Conservation (phyloP, 306 rosid genomes). For the Quillaja saponaria region DNA sequence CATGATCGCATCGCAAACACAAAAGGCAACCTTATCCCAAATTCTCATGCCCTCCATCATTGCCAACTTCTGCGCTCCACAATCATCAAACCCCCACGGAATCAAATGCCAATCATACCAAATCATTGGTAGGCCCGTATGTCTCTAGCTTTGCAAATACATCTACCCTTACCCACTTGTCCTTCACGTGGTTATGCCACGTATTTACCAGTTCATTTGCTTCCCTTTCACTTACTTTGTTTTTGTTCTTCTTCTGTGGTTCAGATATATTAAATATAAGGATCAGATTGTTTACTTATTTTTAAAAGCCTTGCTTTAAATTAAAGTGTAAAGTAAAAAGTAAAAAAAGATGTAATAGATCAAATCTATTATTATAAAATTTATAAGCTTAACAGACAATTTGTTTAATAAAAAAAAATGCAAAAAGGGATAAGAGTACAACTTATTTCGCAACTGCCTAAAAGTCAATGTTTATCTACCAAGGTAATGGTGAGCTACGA, state of each 20-base stretch:
- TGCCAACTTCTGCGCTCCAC: constrained; percentile 65
- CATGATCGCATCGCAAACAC: constrained; percentile 8
- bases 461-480: constrained; percentile 61
- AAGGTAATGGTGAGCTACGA: constrained; percentile 4
- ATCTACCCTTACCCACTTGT: constrained; percentile 29
- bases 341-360: too few species aligned
- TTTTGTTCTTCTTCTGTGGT: constrained; percentile 27
- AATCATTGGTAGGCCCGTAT: constrained; percentile 73
- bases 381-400: too few species aligned
- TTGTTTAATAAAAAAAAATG: too few species aligned
- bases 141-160: constrained; percentile 34
- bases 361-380: too few species aligned
- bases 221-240: constrained; percentile 44
- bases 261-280: constrained; percentile 15
- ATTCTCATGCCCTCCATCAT: constrained; percentile 40
- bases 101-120: constrained; percentile 84
- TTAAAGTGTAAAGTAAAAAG: too few species aligned
- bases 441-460: constrained; percentile 33
- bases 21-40: constrained; percentile 54
- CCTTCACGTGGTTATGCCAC: constrained; percentile 27
- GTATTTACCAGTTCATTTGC: constrained; percentile 29
- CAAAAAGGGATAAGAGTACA: too few species aligned
- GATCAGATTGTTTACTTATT: constrained; percentile 29
- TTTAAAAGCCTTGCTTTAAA: too few species aligned
- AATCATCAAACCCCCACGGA: constrained; percentile 65